Percentiles rank a stretch among this genome's conserved stretches.
Conservation (phyloP, 129 eudicot species). For the Erigeron canadensis region DNA sequence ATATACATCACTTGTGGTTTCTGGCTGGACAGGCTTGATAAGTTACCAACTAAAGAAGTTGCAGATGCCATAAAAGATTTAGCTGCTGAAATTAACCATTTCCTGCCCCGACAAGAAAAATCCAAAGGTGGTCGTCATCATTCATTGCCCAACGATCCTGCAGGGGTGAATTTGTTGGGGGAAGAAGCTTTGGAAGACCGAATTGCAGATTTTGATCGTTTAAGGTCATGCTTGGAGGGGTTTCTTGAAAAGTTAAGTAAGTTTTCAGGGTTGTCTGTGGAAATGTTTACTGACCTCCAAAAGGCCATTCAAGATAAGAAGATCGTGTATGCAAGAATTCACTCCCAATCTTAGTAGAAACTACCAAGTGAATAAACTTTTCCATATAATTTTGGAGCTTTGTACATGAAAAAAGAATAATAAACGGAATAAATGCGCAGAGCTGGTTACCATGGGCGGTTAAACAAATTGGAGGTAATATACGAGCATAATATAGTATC, state of each 20-base stretch:
- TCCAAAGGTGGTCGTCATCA: conserved; percentile 40
- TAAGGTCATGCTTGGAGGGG: conserved; percentile 48
- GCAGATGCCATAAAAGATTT: conserved; percentile 64
- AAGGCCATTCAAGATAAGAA: conserved; percentile 62
- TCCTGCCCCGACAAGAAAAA: conserved; percentile 80
- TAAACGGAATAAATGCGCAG: conserved; percentile 20
- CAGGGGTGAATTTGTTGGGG: conserved; percentile 36
- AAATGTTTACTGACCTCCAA: conserved; percentile 64
- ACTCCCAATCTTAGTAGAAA: conserved; percentile 33
- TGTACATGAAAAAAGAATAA: conserved; percentile 30
- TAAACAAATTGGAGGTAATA: conserved; percentile 18
- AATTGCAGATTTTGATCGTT: conserved; percentile 52
- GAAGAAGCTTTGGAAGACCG: conserved; percentile 53
- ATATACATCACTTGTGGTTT: conserved; percentile 73
- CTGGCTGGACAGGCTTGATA: conserved; percentile 66
- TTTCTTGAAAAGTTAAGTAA: conserved; percentile 62
- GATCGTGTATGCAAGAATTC: conserved; percentile 45
- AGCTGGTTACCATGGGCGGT: conserved; percentile 12
- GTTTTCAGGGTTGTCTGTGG: conserved; percentile 59
- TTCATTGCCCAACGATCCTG: conserved; percentile 32
- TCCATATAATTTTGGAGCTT: conserved; percentile 19
- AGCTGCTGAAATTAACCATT: conserved; percentile 55
- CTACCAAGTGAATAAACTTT: conserved; percentile 2
- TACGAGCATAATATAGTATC: conserved; percentile 20
- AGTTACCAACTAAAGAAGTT: conserved; percentile 65